Conservation (phyloP, 2,329 filamentous ascomycete species). For the Passalora sequoiae region DNA sequence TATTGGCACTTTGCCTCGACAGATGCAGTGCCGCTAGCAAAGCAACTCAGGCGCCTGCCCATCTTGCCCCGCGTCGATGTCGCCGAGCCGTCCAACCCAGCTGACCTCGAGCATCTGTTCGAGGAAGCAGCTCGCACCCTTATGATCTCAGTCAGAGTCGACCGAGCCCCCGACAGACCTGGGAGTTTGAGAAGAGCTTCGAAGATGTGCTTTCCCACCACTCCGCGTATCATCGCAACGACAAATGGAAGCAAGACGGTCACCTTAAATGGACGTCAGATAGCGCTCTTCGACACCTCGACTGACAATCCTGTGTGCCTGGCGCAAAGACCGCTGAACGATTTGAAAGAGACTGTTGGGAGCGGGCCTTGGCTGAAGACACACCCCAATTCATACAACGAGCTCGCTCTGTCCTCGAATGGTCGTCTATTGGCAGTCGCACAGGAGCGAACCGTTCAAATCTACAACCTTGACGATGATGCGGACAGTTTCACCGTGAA, state of each 20-base stretch:
- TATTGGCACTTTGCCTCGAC: conserved; percentile 33
- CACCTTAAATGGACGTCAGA: conserved; percentile 28
- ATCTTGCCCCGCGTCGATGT: conserved; percentile 25
- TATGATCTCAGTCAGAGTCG: conserved; percentile 29
- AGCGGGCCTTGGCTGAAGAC: conserved; percentile 32
- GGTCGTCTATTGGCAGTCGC: conserved; percentile 32
- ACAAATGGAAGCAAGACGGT: conserved; percentile 25
- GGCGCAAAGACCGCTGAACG: conserved; percentile 28
- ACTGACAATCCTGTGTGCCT: conserved; percentile 15
- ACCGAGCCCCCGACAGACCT: conserved; percentile 18
- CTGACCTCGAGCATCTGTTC: conserved; percentile 26
- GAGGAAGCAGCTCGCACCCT: conserved; percentile 29
- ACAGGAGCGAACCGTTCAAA: conserved; percentile 33
- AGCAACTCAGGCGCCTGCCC: conserved; percentile 30
- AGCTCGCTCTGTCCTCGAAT: conserved; percentile 31
- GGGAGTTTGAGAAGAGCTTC: conserved; percentile 16
- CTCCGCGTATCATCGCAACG: conserved; percentile 23
- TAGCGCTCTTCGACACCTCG: conserved; percentile 30
- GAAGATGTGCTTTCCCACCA: conserved; percentile 16
- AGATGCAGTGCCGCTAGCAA: conserved; percentile 27
- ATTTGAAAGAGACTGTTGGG: conserved; percentile 32
- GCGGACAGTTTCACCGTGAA: conserved; percentile 31
- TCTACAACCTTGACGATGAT: conserved; percentile 31
- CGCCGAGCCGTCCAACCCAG: conserved; percentile 18
- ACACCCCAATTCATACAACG: conserved; percentile 25